These are phyloP conservation scores for Colletotrichum tofieldiae DNA, from an alignment of 2,329 filamentous ascomycete species.

Conservation along the genomic window DNA sequence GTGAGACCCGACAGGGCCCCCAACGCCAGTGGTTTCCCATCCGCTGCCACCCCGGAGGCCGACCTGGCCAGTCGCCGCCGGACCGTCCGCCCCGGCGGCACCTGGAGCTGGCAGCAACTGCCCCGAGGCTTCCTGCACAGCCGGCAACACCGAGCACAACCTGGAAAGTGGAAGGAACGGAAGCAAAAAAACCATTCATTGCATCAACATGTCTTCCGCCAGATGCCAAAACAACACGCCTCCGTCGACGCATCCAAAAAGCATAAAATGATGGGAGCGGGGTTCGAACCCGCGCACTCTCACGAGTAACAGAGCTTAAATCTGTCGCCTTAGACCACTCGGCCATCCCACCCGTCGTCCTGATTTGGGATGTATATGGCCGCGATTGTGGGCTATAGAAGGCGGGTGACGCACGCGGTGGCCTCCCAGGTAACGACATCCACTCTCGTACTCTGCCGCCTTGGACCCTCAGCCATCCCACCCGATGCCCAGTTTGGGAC, in stretches of 20 bases:
- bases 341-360: conserved; percentile 34
- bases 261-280: conserved; percentile 27
- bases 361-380: not conserved
- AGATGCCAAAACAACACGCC: not conserved
- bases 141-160: too few species aligned
- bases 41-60: conserved; percentile 6
- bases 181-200: too few species aligned
- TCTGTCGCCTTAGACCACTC: conserved; percentile 43
- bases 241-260: not conserved
- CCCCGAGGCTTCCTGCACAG: too few species aligned
- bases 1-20: too few species aligned
- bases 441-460: conserved; percentile 32
- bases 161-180: too few species aligned
- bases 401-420: not conserved
- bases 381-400: not conserved
- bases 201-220: too few species aligned
- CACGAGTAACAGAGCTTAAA: conserved; percentile 42
- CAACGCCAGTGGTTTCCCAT: not conserved
- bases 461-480: conserved; percentile 43
- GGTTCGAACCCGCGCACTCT: conserved; percentile 43
- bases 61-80: conserved; percentile 8
- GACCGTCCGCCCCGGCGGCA: not conserved
- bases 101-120: too few species aligned
- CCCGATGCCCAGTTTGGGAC: conserved; percentile 7
- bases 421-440: too few species aligned